These are phyloP conservation scores for Coemansia sp. DNA, from an alignment of 192 early-diverging fungal genomes.

Conservation along the genomic window DNA sequence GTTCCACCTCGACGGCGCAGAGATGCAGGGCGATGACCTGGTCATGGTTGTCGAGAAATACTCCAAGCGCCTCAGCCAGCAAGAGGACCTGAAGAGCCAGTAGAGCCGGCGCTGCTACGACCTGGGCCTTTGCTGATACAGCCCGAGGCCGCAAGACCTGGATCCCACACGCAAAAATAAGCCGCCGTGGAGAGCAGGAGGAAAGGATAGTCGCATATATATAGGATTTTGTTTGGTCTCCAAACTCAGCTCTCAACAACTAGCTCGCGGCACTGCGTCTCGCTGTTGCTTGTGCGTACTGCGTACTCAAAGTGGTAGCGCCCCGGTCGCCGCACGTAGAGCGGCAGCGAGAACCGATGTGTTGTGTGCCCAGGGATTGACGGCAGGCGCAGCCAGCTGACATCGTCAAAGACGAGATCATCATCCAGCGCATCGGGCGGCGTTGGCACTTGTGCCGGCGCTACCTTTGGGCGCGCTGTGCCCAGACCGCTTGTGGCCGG, in stretches of 20 bases:
- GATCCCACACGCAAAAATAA: too few species aligned
- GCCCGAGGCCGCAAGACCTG: too few species aligned
- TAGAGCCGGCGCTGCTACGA: too few species aligned
- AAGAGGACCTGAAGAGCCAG: constrained; percentile 44
- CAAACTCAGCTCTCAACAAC: constrained; percentile 12
- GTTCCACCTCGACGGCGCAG: constrained; percentile 23
- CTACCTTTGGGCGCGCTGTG: too few species aligned
- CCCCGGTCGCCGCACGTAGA: constrained; percentile 17
- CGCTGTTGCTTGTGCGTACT: too few species aligned
- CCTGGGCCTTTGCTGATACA: too few species aligned
- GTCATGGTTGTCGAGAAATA: constrained; percentile 35
- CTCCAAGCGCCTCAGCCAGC: constrained; percentile 35
- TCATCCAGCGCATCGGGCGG: too few species aligned
- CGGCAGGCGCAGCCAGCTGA: constrained; percentile 14
- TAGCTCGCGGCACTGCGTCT: too few species aligned
- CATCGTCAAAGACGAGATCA: constrained; percentile 28
- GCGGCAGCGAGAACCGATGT: constrained; percentile 4
- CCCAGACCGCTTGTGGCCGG: background rate
- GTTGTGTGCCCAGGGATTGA: constrained; percentile 5
- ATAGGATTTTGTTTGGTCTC: background rate
- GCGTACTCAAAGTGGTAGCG: constrained; percentile 22
- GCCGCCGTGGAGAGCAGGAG: too few species aligned
- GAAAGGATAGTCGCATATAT: too few species aligned
- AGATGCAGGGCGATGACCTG: constrained; percentile 35
- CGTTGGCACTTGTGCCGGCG: too few species aligned